Percentiles rank a stretch among this genome's conserved stretches.
Conservation (phyloP, 179 eudicot species). For the Carnegiea gigantea region DNA sequence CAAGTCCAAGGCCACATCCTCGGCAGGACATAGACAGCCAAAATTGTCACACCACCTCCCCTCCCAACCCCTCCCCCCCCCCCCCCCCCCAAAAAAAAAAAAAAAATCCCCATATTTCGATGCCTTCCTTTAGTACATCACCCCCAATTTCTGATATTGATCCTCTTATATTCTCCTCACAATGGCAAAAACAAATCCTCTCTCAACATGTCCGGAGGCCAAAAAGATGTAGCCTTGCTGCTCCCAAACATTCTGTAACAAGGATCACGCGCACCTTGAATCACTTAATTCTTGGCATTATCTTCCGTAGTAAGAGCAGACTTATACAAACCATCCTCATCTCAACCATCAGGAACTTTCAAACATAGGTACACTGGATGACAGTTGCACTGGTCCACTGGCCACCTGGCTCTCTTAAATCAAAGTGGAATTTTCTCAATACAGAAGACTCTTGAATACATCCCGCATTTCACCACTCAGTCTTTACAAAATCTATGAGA, state of each 20-base stretch:
- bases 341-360: not conserved
- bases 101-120: not conserved
- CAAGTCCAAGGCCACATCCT: not conserved
- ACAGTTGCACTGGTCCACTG: not conserved
- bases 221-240: not conserved
- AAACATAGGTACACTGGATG: not conserved
- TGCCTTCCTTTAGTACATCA: not conserved
- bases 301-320: not conserved
- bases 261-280: not conserved
- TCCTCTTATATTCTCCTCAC: not conserved
- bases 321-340: not conserved
- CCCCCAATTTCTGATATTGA: not conserved
- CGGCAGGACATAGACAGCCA: not conserved
- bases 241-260: not conserved
- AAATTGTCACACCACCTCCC: slow-evolving; percentile 1
- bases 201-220: not conserved
- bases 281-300: not conserved
- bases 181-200: not conserved
- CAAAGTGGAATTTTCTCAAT: not conserved
- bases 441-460: not conserved
- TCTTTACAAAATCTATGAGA: not conserved
- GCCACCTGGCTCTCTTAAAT: not conserved
- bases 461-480: not conserved
- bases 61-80: not conserved
- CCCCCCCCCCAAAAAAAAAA: too few species aligned